phyloP scores from a whole-genome alignment of 2,329 filamentous ascomycete genomes.

The Fusarium albosuccineum region DNA sequence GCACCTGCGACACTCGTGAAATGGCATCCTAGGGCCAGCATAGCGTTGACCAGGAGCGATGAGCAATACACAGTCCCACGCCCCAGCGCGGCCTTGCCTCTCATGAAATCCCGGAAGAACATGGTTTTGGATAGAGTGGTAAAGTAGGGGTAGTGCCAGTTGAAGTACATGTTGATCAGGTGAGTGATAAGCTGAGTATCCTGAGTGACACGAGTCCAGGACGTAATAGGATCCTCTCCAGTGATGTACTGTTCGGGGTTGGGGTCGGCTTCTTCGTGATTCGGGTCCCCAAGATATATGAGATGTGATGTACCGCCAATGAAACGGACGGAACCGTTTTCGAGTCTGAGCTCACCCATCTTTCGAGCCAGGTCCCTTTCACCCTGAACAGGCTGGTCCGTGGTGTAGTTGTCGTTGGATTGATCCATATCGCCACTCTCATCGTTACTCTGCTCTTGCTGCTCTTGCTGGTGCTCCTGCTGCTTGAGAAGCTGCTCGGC shows the following conservation, averaged over 20 bases:
- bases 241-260: constrained; percentile 61
- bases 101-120: constrained; percentile 87
- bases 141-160: constrained; percentile 97
- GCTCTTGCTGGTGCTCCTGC: constrained; percentile 52
- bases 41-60: constrained; percentile 89
- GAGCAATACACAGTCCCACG: constrained; percentile 84
- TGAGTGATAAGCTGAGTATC: constrained; percentile 85
- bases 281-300: constrained; percentile 77
- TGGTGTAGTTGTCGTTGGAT: constrained; percentile 55
- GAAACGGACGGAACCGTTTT: constrained; percentile 89
- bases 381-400: constrained; percentile 61
- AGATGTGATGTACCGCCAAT: constrained; percentile 95
- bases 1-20: constrained; percentile 85
- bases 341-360: constrained; percentile 90
- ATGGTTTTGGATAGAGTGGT: constrained; percentile 87
- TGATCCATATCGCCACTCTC: constrained; percentile 58
- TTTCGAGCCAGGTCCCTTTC: constrained; percentile 90
- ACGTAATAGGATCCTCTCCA: constrained; percentile 78
- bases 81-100: constrained; percentile 71
- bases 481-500: constrained; percentile 66
- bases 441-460: constrained; percentile 57
- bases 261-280: constrained; percentile 55
- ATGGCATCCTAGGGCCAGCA: constrained; percentile 92
- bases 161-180: constrained; percentile 97
- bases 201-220: constrained; percentile 88